phyloP scores from a whole-genome alignment of 78 protist species.

The Dictyostelium brefeldianum region DNA sequence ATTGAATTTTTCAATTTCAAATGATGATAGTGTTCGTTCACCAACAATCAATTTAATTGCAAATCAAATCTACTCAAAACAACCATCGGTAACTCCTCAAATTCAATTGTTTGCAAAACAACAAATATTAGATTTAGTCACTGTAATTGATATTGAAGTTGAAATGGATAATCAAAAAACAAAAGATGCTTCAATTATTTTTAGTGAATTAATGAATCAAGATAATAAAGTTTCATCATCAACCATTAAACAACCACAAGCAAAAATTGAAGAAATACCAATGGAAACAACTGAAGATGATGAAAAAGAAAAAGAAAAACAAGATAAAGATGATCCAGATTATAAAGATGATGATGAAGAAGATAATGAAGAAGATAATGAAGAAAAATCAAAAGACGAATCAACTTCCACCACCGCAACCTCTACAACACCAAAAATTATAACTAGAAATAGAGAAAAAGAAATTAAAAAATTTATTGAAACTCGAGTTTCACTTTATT shows the following conservation, averaged over 20 bases:
- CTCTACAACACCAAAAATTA: neutral
- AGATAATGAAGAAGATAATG: neutral
- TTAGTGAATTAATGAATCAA: constrained; percentile 26
- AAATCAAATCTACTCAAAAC: constrained; percentile 7
- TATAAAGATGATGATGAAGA: neutral
- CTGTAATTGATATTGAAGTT: neutral
- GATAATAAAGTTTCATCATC: neutral
- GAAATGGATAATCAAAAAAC: constrained; percentile 24
- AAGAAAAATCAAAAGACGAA: neutral
- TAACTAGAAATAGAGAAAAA: neutral
- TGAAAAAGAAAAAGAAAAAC: neutral
- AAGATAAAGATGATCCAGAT: neutral
- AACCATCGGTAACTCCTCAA: neutral
- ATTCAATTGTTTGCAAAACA: constrained; percentile 45
- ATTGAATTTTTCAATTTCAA: constrained; percentile 11
- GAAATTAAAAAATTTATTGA: constrained; percentile 31
- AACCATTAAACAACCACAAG: neutral
- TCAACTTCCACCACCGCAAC: neutral
- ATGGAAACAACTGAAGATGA: neutral
- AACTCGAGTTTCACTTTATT: constrained; percentile 37
- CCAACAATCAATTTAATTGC: constrained; percentile 24
- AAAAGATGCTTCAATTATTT: neutral
- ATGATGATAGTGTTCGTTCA: constrained; percentile 14
- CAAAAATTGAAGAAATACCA: neutral
- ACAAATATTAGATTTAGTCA: constrained; percentile 11